Evolutionary conservation across 2,329 filamentous ascomycete genomes (phyloP), one percentile per base, ranked within the genome.

Genomic region (Fusarium nelsonii): DNA sequence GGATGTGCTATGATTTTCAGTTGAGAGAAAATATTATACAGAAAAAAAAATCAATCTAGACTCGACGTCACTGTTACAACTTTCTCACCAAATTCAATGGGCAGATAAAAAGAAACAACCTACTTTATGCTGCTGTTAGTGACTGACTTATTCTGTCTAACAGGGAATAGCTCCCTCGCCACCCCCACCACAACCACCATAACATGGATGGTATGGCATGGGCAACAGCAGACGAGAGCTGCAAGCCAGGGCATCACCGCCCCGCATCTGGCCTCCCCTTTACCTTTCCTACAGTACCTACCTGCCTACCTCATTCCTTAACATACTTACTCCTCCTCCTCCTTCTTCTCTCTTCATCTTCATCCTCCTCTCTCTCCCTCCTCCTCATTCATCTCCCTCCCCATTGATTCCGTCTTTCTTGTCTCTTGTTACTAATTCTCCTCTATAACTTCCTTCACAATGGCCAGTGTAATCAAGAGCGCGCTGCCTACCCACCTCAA

Each of bases 401-500:
- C 51, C 26, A 28, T 50, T 37, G 46, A 32, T 64, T 43, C 33
- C 40, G 70, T 41, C 36, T 32, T 37, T 41, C 36, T 32, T 37
- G 40, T 56, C 56, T 46, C 39, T 52, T n/a, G 51, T 48, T 50
- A 58, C 46, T 52, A 55, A 63, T 51, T 52, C 34, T 49, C 41
- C 45, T 7, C 43, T 45, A 50, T 43, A 58, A 68, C 69, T 28
- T 16, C 39, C 51, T 62, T 72, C 76, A 82, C 77, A 76, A 95
- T 95, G 91, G 90, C 92, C 70, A 85, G 88, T 77, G 84, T 84
- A 74, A 84, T 90, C 75, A 93, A 88, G 84, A 90, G 88, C 82
- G 92, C 92, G 70, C 84, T 97, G 75, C 93, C 94, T 70, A 86
- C 92, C 43, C 95, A 97, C 85, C 87, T 97, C 76, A 95, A 93